These are phyloP conservation scores for Microbotryum lychnidis-dioicae DNA, from an alignment of 1,284 basidiomycete species.

Conservation along the genomic window DNA sequence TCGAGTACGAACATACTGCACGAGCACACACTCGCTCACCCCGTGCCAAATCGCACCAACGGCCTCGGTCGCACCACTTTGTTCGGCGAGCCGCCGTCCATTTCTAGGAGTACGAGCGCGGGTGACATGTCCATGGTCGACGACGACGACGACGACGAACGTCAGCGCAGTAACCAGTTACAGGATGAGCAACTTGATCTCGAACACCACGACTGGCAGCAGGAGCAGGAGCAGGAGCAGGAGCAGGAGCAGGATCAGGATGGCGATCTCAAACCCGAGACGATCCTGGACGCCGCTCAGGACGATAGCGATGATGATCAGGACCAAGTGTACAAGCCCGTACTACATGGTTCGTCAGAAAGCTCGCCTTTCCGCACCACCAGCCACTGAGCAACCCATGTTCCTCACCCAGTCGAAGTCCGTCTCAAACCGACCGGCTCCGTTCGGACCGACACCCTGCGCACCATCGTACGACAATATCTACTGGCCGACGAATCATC, in stretches of 20 bases:
- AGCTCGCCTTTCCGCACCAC: no score
- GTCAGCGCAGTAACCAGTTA: no score
- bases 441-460: constrained; percentile 62
- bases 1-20: no score
- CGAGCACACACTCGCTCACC: no score
- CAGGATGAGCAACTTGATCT: not conserved
- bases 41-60: no score
- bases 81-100: no score
- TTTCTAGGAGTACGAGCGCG: no score
- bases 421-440: constrained; percentile 58
- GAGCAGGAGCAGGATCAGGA: not conserved
- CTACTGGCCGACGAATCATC: constrained; percentile 37
- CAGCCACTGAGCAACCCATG: constrained; percentile 4
- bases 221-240: not conserved
- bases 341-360: not conserved
- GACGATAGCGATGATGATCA: not conserved
- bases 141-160: no score
- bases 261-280: not conserved
- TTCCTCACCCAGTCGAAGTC: constrained; percentile 61
- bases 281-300: not conserved
- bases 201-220: not conserved
- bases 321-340: not conserved
- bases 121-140: no score
- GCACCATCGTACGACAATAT: constrained; percentile 54
- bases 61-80: no score